These are phyloP conservation scores for Alternaria gansuensis DNA, from an alignment of 2,329 filamentous ascomycete genomes.

Conservation along the genomic window DNA sequence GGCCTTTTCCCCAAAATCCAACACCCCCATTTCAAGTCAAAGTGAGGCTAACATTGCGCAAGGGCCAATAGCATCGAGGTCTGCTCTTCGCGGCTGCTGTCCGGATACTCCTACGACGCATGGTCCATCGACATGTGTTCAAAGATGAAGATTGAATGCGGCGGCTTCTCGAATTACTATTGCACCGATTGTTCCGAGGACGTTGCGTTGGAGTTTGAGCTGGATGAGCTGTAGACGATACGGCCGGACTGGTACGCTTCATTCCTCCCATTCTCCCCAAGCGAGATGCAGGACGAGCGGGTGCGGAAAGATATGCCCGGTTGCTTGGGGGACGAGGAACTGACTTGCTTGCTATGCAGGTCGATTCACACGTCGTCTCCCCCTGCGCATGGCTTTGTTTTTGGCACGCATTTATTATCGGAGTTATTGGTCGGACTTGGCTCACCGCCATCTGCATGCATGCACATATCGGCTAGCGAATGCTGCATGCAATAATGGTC, in stretches of 20 bases:
- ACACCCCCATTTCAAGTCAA: not conserved
- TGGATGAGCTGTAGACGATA: conserved; percentile 50
- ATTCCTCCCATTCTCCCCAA: not conserved
- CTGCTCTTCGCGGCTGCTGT: conserved; percentile 56
- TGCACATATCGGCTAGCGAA: not conserved
- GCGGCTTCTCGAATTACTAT: conserved; percentile 57
- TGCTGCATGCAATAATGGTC: not conserved
- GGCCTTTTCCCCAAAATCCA: not conserved
- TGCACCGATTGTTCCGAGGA: conserved; percentile 57
- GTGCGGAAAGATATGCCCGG: not conserved
- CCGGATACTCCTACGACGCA: conserved; percentile 58
- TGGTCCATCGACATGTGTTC: conserved; percentile 61
- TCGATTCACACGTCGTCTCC: conserved; percentile 11
- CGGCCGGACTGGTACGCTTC: conserved; percentile 8
- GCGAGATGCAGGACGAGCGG: not conserved
- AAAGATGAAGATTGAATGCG: conserved; percentile 53
- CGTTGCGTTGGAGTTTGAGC: conserved; percentile 54
- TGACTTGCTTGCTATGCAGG: conserved; percentile 24
- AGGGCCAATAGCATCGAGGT: conserved; percentile 57
- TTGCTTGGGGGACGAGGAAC: not conserved
- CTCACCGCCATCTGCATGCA: conserved; percentile 15
- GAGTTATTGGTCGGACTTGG: conserved; percentile 14
- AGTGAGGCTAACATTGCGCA: not conserved
- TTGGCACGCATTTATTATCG: conserved; percentile 2
- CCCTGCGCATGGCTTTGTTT: conserved; percentile 5